Evolutionary conservation across 371 early-diverging fungal genomes (phyloP).

Genomic region (Haplosporangium sp.): DNA sequence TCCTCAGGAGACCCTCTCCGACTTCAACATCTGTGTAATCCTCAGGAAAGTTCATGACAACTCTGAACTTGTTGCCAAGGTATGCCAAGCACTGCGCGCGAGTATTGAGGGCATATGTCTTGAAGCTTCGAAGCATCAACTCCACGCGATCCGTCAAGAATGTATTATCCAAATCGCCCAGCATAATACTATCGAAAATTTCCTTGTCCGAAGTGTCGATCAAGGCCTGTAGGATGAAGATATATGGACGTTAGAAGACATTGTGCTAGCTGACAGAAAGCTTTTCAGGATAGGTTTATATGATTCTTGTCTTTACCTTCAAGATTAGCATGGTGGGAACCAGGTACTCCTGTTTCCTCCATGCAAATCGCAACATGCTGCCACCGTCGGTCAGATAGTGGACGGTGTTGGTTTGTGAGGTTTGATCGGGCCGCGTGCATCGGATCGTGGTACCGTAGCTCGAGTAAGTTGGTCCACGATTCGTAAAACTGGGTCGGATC

Average conservation of each 20-base stretch:
- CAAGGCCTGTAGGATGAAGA: slow-evolving; percentile 65
- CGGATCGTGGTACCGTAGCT: slow-evolving; percentile 91
- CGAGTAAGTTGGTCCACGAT: slow-evolving; percentile 93
- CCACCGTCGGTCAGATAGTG: slow-evolving; percentile 96
- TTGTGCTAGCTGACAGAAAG: no score
- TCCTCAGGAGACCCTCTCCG: slow-evolving; percentile 84
- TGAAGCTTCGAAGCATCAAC: slow-evolving; percentile 85
- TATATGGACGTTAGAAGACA: neutral
- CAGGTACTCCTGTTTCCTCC: slow-evolving; percentile 95
- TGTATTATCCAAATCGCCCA: slow-evolving; percentile 87
- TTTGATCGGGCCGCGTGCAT: slow-evolving; percentile 92
- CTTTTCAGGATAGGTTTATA: no score
- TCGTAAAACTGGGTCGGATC: slow-evolving; percentile 88
- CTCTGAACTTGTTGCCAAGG: slow-evolving; percentile 93
- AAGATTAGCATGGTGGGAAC: slow-evolving; percentile 94
- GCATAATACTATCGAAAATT: slow-evolving; percentile 90
- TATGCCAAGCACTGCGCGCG: slow-evolving; percentile 85
- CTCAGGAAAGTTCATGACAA: slow-evolving; percentile 84
- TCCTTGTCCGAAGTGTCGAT: slow-evolving; percentile 92
- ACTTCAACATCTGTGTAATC: slow-evolving; percentile 83
- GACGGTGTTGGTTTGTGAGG: slow-evolving; percentile 91
- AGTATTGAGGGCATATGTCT: slow-evolving; percentile 76
- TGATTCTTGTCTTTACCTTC: slow-evolving; percentile 57
- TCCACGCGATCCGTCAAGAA: slow-evolving; percentile 96
- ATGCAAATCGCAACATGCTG: slow-evolving; percentile 88